phyloP scores from a whole-genome alignment of 2,329 filamentous ascomycete genomes.

The Zalaria sp. region DNA sequence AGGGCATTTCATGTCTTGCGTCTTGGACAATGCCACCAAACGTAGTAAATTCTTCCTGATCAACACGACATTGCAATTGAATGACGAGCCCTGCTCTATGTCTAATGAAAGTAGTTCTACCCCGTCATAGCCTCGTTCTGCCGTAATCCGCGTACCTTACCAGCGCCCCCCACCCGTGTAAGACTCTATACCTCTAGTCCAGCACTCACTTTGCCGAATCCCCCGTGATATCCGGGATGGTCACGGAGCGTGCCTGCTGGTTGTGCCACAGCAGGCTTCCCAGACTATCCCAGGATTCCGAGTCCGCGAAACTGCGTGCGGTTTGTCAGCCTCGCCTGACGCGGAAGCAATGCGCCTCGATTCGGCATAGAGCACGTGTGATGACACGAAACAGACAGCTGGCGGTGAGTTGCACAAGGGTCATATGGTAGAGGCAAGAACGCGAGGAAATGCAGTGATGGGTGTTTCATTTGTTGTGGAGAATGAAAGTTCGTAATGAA shows the following conservation, averaged over 20 bases:
- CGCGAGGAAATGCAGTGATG: conserved; percentile 1
- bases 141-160: too few species aligned
- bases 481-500: conserved; percentile 66
- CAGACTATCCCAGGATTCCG: conserved; percentile 12
- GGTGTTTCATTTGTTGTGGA: conserved; percentile 52
- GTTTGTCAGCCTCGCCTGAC: conserved; percentile 1
- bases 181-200: too few species aligned
- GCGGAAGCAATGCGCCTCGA: background rate
- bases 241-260: conserved; percentile 2
- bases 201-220: too few species aligned
- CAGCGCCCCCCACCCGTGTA: too few species aligned
- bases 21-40: too few species aligned
- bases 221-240: too few species aligned
- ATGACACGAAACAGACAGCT: background rate
- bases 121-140: too few species aligned
- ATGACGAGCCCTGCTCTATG: too few species aligned
- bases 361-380: background rate
- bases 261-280: conserved; percentile 12
- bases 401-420: background rate
- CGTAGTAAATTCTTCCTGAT: too few species aligned
- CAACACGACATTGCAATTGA: too few species aligned
- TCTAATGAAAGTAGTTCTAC: too few species aligned
- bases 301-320: conserved; percentile 12
- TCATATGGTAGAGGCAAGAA: background rate
- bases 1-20: too few species aligned